phyloP scores from a whole-genome alignment of 805 yeast species.

The Scheffersomyces ergatensis region DNA sequence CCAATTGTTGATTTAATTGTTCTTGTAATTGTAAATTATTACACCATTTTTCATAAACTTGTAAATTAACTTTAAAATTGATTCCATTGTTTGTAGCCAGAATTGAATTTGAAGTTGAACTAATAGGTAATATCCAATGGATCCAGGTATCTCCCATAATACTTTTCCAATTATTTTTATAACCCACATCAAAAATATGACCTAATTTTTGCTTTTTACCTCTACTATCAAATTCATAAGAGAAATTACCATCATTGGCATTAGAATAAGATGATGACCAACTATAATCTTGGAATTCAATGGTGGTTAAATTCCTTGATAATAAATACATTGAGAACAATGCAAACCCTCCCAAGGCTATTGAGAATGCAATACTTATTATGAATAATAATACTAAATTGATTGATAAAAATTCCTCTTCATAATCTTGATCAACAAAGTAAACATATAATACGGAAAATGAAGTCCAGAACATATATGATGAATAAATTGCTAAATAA shows the following conservation, averaged over 20 bases:
- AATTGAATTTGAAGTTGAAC: slow-evolving; percentile 17
- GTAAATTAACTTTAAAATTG: slow-evolving; percentile 47
- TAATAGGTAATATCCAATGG: slow-evolving; percentile 72
- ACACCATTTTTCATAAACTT: slow-evolving; percentile 36
- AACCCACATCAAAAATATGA: slow-evolving; percentile 78
- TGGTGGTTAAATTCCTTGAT: slow-evolving; percentile 68
- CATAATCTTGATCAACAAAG: slow-evolving; percentile 40
- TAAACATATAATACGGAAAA: slow-evolving; percentile 46
- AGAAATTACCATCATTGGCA: slow-evolving; percentile 8
- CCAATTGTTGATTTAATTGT: slow-evolving; percentile 42
- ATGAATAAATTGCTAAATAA: slow-evolving; percentile 50
- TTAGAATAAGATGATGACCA: slow-evolving; percentile 41
- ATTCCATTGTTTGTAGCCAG: slow-evolving; percentile 42
- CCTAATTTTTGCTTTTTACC: slow-evolving; percentile 47
- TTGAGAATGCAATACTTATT: slow-evolving; percentile 52
- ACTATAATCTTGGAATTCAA: slow-evolving; percentile 65
- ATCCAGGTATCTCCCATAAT: slow-evolving; percentile 69
- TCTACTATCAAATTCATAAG: slow-evolving; percentile 33
- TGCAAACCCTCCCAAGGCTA: slow-evolving; percentile 46
- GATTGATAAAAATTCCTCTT: slow-evolving; percentile 47
- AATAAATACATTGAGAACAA: slow-evolving; percentile 60
- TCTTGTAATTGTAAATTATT: slow-evolving; percentile 45
- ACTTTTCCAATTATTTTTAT: slow-evolving; percentile 54
- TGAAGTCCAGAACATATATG: slow-evolving; percentile 39
- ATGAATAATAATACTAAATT: slow-evolving; percentile 61